Evolutionary conservation across 2,329 filamentous ascomycete species (phyloP), one percentile per base, ranked within the genome.

Genomic region (Cercospora sojina): DNA sequence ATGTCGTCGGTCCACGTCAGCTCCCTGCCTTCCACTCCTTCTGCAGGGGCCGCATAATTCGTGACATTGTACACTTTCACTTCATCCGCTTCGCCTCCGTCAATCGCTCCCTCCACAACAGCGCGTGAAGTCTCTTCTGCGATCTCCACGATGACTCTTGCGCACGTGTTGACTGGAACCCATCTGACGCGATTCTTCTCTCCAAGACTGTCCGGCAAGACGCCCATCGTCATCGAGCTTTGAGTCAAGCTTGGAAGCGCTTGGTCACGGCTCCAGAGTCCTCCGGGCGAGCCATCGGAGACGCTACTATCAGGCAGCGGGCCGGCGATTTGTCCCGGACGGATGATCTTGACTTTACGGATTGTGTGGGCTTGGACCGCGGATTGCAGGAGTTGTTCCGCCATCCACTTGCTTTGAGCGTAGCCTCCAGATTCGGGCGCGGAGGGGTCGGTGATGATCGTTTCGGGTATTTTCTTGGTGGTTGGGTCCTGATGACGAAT

Each of bases 231-330:
- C 16, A 83, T 74, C 0, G 84, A 87, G 51, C 83, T 85, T 0
- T 80, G 78, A 13, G 81, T 68, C 23, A 82, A 60, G 16, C 72
- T 77, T 0, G 87, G 87, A 2, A 88, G 73, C 83, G 85, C 88
- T 68, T 89, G 87, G 7, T 84, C 79, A 18, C 75, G 77, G 66
- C 85, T 87, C 87, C 87, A 89, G 2, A 32, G 29, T 31, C 74
- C 41, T 0, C 78, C 78, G 1, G 55, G 41, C 8, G 58, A 53
- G 12, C 57, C 35, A 9, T 12, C 7, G 6, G n/a, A 32, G 5
- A 35, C 18, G 4, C 9, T 41, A 1, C 25, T 29, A 9, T 51
- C 32, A 3, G 58, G 43, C 1, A 53, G 20, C 10, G 74, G 72
- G 3, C 74, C 74, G 13, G 67, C 69, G 1, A 77, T 67, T 35